Conservation (phyloP, 495 filamentous ascomycete genomes). For the Oidiodendron maius region DNA sequence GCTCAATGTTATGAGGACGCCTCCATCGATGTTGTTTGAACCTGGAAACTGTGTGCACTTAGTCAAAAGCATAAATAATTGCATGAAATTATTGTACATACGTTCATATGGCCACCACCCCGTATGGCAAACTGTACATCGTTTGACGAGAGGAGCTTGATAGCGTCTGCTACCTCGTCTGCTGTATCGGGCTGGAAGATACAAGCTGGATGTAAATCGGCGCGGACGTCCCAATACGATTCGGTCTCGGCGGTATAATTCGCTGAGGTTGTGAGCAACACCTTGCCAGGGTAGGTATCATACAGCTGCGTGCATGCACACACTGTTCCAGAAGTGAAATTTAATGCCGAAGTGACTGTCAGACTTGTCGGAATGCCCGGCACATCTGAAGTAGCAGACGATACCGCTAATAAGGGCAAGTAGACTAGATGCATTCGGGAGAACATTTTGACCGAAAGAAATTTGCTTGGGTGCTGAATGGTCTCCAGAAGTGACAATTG, state of each 20-base stretch:
- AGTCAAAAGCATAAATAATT: not conserved
- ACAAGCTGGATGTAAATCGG: slow-evolving; percentile 25
- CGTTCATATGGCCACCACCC: slow-evolving; percentile 25
- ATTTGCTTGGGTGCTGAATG: no score
- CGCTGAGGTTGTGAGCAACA: not conserved
- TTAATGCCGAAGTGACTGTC: no score
- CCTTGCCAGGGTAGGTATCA: no score
- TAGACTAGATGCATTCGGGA: no score
- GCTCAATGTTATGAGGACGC: slow-evolving; percentile 26
- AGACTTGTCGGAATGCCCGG: no score
- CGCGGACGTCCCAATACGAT: slow-evolving; percentile 20
- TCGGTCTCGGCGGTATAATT: slow-evolving; percentile 1
- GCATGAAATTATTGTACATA: not conserved
- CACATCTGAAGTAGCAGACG: no score
- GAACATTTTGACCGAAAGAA: no score
- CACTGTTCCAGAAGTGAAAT: no score
- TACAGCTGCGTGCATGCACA: no score
- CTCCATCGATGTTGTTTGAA: slow-evolving; percentile 23
- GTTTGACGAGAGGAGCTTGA: not conserved
- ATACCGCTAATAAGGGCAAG: no score
- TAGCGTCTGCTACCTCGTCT: not conserved
- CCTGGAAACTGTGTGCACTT: not conserved
- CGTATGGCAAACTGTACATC: slow-evolving; percentile 24
- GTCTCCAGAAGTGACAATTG: no score
- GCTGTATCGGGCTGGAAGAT: slow-evolving; percentile 20